Base-by-base conservation (phyloP, 2,329 filamentous ascomycete genomes). In the Talaromyces albobiverticillius region DNA sequence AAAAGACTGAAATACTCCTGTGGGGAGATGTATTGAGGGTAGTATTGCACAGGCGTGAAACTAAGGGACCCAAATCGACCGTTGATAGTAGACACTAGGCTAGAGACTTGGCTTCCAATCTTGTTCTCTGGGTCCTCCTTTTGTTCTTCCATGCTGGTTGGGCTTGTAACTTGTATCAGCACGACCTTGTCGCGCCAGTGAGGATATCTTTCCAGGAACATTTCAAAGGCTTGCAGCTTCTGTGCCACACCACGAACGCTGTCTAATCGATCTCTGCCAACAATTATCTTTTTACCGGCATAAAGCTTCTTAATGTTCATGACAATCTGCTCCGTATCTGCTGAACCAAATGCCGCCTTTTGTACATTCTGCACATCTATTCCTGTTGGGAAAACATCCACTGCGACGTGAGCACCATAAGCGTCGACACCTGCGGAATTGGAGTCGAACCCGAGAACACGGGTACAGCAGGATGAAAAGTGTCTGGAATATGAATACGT, bases 1-100 rank as follows among this genome's bases (percentile, higher is more conserved):
- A 97, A 81, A n/a, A 97, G 82, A 3, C 93, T 92, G 71, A 96
- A 95, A 71, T 97, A 97, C 73, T 97, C 92, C 63, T 91, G 88
- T 61, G 87, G 88, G 46, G 85, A 87, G 43, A 97, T 81, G 69
- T 96, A 96, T 69, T 96, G 92, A 7, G 92, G 90, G 71, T 94
- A 96, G 72, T 97, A 91, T 69, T 95, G 90, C 18, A 97, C 90
- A 0, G 94, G 94, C 0, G 90, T 87, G 71, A 92, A 96, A 60
- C 89, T 88, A 49, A 96, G 77, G 14, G 89, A 95, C 50, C 94
- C 93, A 67, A 90, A 95, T 42, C 84, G 80, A 62, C 93, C 93
- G 63, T 97, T 96, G 76, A 97, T 96, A 63, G 87, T 87, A 63
- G 90, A 88, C 41, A 96, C 90, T 53, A 96, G 80, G 69, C 95